phyloP scores from a whole-genome alignment of 345 rosid genomes.

The Gossypium stocksii region DNA sequence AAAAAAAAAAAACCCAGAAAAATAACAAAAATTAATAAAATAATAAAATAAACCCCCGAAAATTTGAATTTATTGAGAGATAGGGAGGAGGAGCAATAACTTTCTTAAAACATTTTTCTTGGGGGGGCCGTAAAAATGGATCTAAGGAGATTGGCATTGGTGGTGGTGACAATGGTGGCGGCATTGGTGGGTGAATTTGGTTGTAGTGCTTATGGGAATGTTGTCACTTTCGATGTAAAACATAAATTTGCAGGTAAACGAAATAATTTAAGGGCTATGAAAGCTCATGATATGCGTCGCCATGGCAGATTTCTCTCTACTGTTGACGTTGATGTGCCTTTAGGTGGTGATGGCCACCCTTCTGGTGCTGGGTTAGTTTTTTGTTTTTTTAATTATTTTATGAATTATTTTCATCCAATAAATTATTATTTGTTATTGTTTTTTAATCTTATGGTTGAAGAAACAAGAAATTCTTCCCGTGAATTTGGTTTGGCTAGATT shows the following conservation, averaged over 20 bases:
- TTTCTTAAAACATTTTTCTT: neutral
- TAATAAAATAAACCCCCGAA: neutral
- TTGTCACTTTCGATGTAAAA: conserved; percentile 50
- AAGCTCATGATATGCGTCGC: conserved; percentile 63
- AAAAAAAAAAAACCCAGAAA: neutral
- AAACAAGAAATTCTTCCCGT: no score
- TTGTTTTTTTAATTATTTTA: neutral
- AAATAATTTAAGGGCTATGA: conserved; percentile 44
- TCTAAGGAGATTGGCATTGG: conserved; percentile 25
- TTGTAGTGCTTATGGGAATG: conserved; percentile 25
- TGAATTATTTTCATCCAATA: neutral
- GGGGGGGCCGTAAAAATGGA: conserved; percentile 23
- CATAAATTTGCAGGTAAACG: conserved; percentile 51
- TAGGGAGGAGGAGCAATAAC: neutral
- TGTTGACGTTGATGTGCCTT: conserved; percentile 40
- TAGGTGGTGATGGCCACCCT: conserved; percentile 76
- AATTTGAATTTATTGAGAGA: neutral
- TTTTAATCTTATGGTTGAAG: neutral
- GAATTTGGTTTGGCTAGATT: no score
- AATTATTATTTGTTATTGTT: no score
- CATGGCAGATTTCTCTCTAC: conserved; percentile 62
- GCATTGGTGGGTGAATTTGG: conserved; percentile 22
- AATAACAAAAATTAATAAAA: neutral
- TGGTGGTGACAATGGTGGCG: conserved; percentile 19
- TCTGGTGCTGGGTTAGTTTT: conserved; percentile 59